Base-by-base conservation (phyloP, 2,329 filamentous ascomycete species). In the Microdochium bolleyi region DNA sequence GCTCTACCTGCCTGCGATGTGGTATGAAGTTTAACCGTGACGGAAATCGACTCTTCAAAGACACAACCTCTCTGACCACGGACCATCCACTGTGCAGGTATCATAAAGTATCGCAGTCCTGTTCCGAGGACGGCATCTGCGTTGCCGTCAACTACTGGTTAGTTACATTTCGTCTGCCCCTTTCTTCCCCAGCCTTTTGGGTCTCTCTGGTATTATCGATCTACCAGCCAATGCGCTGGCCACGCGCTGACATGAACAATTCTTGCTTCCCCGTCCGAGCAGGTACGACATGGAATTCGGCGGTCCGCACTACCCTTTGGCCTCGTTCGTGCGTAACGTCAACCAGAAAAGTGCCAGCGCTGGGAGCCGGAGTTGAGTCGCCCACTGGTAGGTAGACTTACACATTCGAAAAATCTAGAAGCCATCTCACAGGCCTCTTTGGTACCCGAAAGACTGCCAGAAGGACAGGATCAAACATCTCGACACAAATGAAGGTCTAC, bases 71-170 rank as follows among this genome's bases (percentile, higher is more conserved):
- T 30, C 27, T 30, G 27, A 30, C 5, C 5, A 11, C 27, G 22
- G n/a, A 13, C 24, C 14, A 9, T 24, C 2, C 21, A 19, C 13
- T 34, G 32, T 24, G 48, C 48, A 81, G 81, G 81, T 89, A 88
- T 64, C 89, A 94, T 64, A 91, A 92, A 64, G 89, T 94, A 3
- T 83, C 80, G 7, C 89, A 94, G 64, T 83, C 79, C 2, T 84
- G 82, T 57, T 76, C 76, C 0, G 72, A 80, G 0, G 87, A 91
- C 56, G 85, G 84, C 0, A 82, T 92, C 30, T 89, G 88, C 44
- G 82, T 87, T 52, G 87, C 89, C 1, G 83, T 91, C 37, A 94
- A 94, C 62, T 92, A 92, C 66, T 94, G 89, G 86, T 86, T 67
- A 63, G 72, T 61, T 13, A 51, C 32, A 25, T 14, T 2, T 22